Evolutionary conservation across 1,139 yeast species (phyloP).

Genomic region (Pichia sp.): DNA sequence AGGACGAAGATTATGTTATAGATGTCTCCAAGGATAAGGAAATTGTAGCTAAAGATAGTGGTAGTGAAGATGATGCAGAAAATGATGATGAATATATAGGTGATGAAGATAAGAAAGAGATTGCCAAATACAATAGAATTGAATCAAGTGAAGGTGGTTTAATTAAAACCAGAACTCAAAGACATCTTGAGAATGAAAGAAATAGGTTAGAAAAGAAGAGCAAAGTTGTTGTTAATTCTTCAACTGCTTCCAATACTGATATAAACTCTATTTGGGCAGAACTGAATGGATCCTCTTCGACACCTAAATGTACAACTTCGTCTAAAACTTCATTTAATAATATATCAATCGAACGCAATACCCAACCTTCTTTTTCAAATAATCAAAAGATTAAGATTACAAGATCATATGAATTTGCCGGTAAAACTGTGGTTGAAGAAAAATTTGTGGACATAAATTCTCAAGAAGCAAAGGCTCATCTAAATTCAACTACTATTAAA

Average conservation of each 20-base stretch:
- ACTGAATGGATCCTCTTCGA: slow-evolving; percentile 29
- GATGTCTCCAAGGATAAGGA: neutral
- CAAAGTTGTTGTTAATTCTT: neutral
- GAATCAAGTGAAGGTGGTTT: slow-evolving; percentile 50
- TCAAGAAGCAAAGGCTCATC: slow-evolving; percentile 81
- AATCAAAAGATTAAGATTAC: slow-evolving; percentile 49
- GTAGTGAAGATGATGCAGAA: slow-evolving; percentile 25
- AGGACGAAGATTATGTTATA: slow-evolving; percentile 27
- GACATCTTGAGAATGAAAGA: slow-evolving; percentile 36
- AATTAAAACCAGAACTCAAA: slow-evolving; percentile 50
- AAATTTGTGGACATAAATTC: slow-evolving; percentile 70
- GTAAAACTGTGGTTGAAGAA: slow-evolving; percentile 69
- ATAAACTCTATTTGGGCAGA: slow-evolving; percentile 51
- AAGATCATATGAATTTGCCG: slow-evolving; percentile 84
- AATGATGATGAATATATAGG: slow-evolving; percentile 21
- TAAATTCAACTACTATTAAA: slow-evolving; percentile 38
- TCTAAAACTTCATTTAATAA: neutral
- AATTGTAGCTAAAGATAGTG: slow-evolving; percentile 12
- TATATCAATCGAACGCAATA: neutral
- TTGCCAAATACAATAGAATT: slow-evolving; percentile 35
- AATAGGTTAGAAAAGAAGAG: slow-evolving; percentile 24
- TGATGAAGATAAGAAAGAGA: slow-evolving; percentile 30
- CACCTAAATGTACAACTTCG: neutral
- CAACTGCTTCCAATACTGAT: slow-evolving; percentile 30
- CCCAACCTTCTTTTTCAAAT: neutral